These are phyloP conservation scores for Macrophomina pseudophaseolina DNA, from an alignment of 2,329 filamentous ascomycete genomes.

Conservation along the genomic window DNA sequence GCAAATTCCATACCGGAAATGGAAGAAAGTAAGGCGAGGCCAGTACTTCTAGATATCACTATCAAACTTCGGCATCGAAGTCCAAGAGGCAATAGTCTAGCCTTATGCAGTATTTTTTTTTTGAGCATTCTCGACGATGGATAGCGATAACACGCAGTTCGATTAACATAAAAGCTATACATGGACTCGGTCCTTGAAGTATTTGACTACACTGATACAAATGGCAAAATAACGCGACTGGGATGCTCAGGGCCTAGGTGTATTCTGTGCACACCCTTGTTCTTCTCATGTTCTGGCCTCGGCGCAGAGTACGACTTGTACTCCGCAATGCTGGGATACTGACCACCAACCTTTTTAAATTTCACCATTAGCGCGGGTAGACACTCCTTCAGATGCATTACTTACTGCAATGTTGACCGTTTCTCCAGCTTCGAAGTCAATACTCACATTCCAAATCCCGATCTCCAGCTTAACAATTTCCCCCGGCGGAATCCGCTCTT, in stretches of 20 bases:
- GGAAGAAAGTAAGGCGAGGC: neutral
- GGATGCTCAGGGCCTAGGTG: constrained; percentile 47
- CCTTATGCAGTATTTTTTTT: no score
- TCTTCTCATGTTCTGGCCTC: constrained; percentile 49
- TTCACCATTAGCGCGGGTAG: neutral
- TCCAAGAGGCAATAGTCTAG: no score
- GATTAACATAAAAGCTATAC: neutral
- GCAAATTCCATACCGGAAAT: constrained; percentile 1
- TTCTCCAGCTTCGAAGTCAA: constrained; percentile 53
- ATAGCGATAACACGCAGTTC: neutral
- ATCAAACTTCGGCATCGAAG: no score
- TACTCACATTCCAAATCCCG: constrained; percentile 54
- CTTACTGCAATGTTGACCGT: constrained; percentile 31
- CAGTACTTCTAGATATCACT: neutral
- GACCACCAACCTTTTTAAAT: constrained; percentile 29
- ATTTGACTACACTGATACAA: constrained; percentile 31
- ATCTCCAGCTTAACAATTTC: constrained; percentile 54
- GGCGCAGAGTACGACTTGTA: constrained; percentile 46
- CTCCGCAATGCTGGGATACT: constrained; percentile 46
- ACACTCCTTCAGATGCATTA: neutral
- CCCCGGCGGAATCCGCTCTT: constrained; percentile 49
- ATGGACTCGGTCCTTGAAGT: no score
- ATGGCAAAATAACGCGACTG: constrained; percentile 47
- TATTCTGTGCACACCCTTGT: constrained; percentile 47
- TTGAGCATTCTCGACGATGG: no score